Conservation (phyloP, 441 rosid species). For the Populus tomentosa region DNA sequence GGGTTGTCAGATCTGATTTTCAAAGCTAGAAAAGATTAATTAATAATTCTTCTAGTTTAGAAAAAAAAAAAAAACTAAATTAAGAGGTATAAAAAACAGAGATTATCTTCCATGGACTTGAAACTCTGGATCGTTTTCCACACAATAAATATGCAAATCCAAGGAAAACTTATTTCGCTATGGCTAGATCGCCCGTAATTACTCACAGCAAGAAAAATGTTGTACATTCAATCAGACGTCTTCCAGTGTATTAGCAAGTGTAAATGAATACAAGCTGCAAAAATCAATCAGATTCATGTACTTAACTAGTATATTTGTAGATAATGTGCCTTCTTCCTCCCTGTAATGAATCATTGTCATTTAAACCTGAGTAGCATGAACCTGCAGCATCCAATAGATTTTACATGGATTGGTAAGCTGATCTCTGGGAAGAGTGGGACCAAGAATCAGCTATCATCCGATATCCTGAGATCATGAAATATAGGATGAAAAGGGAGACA, state of each 20-base stretch:
- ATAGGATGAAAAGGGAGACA: background rate
- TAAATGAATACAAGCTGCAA: background rate
- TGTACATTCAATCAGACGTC: background rate
- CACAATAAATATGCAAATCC: background rate
- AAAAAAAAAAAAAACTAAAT: too few relatives aligned
- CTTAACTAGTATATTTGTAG: background rate
- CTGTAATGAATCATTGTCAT: background rate
- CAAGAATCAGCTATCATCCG: background rate
- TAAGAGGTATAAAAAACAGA: too few relatives aligned
- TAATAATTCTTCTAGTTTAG: too few relatives aligned
- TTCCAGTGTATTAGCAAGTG: background rate
- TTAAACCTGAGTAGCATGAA: background rate
- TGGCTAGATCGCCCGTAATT: background rate
- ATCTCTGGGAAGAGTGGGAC: background rate
- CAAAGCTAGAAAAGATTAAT: too few relatives aligned
- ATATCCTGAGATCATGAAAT: background rate
- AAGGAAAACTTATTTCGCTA: background rate
- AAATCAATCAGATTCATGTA: background rate
- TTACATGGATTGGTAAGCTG: background rate
- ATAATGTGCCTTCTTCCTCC: background rate
- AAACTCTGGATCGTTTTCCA: too few relatives aligned
- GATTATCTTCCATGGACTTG: too few relatives aligned
- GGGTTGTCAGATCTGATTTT: too few relatives aligned
- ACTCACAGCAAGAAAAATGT: background rate
- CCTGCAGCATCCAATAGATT: constrained; percentile 1